Evolutionary conservation across 768 basidiomycete genomes (phyloP).

Genomic region (Paxillus ammoniavirescens): DNA sequence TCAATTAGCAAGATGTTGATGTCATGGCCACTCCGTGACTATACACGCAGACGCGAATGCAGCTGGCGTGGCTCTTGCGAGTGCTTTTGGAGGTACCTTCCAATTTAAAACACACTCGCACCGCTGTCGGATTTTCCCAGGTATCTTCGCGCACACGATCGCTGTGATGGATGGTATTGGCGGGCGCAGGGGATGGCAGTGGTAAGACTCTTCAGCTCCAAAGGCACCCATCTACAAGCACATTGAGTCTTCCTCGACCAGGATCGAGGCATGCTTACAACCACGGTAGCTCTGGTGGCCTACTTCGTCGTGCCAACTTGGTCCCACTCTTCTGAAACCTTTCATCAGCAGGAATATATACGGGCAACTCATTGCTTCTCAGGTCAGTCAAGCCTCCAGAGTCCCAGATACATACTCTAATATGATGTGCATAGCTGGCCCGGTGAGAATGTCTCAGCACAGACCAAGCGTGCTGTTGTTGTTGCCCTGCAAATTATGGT

Average conservation of each 20-base stretch:
- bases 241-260: constrained; percentile 14
- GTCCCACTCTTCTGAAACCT: constrained; percentile 36
- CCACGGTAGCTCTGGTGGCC: constrained; percentile 43
- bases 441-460: constrained; percentile 65
- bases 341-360: constrained; percentile 47
- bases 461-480: constrained; percentile 63
- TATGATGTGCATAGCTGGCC: constrained; percentile 42
- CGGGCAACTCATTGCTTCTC: constrained; percentile 54
- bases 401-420: neutral
- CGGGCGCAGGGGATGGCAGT: constrained; percentile 61
- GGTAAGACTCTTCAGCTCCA: constrained; percentile 31
- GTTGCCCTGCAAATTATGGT: constrained; percentile 65
- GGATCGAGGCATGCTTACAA: constrained; percentile 58
- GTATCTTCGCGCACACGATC: constrained; percentile 57
- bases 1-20: neutral
- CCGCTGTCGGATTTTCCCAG: constrained; percentile 24
- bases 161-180: constrained; percentile 61
- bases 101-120: neutral
- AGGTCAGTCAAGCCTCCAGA: constrained; percentile 33
- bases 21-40: neutral
- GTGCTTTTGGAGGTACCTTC: constrained; percentile 58
- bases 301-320: constrained; percentile 60
- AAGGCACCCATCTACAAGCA: too few relatives aligned
- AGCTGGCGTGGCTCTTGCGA: constrained; percentile 58
- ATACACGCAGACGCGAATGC: constrained; percentile 45